Evolutionary conservation across 176 grass and related monocot genomes (phyloP).

Genomic region (Chloris gayana): DNA sequence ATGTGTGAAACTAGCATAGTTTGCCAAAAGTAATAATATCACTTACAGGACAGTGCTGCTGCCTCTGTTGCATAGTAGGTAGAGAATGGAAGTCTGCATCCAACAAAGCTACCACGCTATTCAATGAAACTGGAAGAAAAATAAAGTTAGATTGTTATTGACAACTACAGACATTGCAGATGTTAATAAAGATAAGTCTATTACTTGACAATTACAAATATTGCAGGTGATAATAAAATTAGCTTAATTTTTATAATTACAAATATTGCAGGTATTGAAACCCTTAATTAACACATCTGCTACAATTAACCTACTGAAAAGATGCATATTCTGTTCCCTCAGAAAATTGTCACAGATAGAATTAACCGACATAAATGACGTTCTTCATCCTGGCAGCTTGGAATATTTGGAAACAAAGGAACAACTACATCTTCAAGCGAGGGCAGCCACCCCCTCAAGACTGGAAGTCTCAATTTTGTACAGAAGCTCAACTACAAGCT

Average conservation of each 20-base stretch:
- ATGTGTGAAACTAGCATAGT: conserved; percentile 17
- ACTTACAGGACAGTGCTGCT: conserved; percentile 95
- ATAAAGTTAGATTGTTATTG: conserved; percentile 23
- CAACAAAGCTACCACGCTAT: conserved; percentile 93
- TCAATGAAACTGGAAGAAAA: conserved; percentile 80
- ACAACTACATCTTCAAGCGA: too few species aligned
- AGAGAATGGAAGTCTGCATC: conserved; percentile 96
- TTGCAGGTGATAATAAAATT: background rate
- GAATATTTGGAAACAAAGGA: too few species aligned
- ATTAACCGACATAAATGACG: conserved; percentile 23
- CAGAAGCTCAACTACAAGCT: too few species aligned
- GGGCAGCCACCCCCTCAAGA: too few species aligned
- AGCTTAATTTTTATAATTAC: too few species aligned
- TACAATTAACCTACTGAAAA: conserved; percentile 21
- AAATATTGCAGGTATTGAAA: conserved; percentile 5
- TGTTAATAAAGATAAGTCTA: conserved; percentile 29
- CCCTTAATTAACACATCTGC: background rate
- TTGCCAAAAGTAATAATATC: conserved; percentile 24
- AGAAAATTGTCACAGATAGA: background rate
- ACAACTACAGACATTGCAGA: conserved; percentile 22
- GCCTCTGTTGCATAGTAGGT: conserved; percentile 88
- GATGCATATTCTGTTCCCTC: background rate
- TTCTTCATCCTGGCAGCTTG: too few species aligned
- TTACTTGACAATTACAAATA: background rate
- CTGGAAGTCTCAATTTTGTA: too few species aligned